Evolutionary conservation across 1,284 basidiomycete genomes (phyloP).

Genomic region (Austropuccinia psidii): DNA sequence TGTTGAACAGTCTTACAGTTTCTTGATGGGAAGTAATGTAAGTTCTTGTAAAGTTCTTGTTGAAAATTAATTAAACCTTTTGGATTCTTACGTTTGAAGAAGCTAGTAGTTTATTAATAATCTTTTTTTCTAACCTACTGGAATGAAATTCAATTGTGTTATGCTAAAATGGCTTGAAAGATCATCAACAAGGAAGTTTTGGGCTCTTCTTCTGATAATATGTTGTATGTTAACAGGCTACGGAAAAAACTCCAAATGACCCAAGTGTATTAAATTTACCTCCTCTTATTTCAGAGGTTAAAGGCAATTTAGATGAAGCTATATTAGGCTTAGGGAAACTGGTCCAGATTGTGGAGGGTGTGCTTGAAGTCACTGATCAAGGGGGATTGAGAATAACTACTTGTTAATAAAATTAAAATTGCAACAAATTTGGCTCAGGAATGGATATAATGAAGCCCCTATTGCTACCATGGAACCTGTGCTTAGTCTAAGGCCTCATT

Average conservation of each 20-base stretch:
- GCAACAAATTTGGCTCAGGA: conserved; percentile 64
- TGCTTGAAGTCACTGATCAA: conserved; percentile 81
- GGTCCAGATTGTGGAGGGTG: conserved; percentile 66
- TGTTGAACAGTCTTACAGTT: conserved; percentile 70
- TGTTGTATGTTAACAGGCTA: conserved; percentile 22
- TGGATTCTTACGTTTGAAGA: conserved; percentile 3
- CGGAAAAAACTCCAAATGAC: conserved; percentile 23
- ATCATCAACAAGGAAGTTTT: conserved; percentile 2
- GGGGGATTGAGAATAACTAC: conserved; percentile 67
- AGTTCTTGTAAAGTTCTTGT: too few relatives aligned
- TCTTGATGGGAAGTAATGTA: conserved; percentile 62
- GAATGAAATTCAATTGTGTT: conserved; percentile 25
- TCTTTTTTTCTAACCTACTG: too few relatives aligned
- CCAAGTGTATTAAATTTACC: conserved; percentile 61
- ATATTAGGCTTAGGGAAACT: conserved; percentile 58
- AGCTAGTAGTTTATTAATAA: background rate
- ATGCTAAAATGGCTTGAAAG: conserved; percentile 5
- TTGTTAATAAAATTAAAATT: conserved; percentile 73
- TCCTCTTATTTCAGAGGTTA: conserved; percentile 72
- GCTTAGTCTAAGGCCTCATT: conserved; percentile 54
- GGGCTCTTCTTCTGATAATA: background rate
- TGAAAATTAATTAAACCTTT: too few relatives aligned
- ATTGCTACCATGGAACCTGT: conserved; percentile 66
- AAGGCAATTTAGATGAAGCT: conserved; percentile 64
- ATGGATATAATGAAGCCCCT: conserved; percentile 57